A percentile compares a stretch with the other conserved stretches of the same genome.
Conservation (phyloP, 2,329 filamentous ascomycete genomes). For the Colletotrichum echinochloae region DNA sequence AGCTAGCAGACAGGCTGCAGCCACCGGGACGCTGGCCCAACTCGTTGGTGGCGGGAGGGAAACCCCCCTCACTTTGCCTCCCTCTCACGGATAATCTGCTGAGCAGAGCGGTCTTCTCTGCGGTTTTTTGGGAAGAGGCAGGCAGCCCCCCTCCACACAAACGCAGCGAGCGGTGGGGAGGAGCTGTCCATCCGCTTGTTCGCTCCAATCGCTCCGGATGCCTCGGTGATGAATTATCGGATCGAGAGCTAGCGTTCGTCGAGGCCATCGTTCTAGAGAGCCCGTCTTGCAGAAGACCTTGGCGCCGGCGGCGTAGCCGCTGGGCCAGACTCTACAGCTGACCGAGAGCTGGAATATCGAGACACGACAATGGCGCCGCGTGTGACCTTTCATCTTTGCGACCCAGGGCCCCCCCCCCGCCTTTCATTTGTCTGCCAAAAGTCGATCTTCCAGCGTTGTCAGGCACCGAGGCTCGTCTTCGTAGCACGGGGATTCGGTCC, state of each 20-base stretch:
- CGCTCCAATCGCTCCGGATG: conserved; percentile 20
- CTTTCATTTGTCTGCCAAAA: background rate
- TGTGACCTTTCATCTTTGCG: conserved; percentile 8
- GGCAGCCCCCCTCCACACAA: background rate
- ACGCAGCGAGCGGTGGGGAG: conserved; percentile 7
- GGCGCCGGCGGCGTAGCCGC: conserved; percentile 15
- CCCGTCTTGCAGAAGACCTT: background rate
- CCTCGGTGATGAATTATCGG: conserved; percentile 25
- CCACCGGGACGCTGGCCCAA: conserved; percentile 12
- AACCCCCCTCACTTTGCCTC: conserved; percentile 29
- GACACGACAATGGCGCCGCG: conserved; percentile 6
- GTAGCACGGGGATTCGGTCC: conserved; percentile 14
- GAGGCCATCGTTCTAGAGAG: background rate
- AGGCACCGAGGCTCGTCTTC: conserved; percentile 21
- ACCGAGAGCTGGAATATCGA: conserved; percentile 14
- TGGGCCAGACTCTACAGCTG: conserved; percentile 12
- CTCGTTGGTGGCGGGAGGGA: conserved; percentile 26
- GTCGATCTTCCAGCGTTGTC: background rate
- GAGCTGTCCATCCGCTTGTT: background rate
- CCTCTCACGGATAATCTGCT: conserved; percentile 4
- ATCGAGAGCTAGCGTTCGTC: conserved; percentile 13
- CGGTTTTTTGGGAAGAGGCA: conserved; percentile 6
- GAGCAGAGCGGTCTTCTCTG: conserved; percentile 10
- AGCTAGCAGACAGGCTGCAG: conserved; percentile 1
- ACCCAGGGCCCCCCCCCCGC: background rate